A percentile compares a stretch with the other conserved stretches of the same genome.
Conservation (phyloP, 1,139 yeast genomes). For the Pneumocystis murina region DNA sequence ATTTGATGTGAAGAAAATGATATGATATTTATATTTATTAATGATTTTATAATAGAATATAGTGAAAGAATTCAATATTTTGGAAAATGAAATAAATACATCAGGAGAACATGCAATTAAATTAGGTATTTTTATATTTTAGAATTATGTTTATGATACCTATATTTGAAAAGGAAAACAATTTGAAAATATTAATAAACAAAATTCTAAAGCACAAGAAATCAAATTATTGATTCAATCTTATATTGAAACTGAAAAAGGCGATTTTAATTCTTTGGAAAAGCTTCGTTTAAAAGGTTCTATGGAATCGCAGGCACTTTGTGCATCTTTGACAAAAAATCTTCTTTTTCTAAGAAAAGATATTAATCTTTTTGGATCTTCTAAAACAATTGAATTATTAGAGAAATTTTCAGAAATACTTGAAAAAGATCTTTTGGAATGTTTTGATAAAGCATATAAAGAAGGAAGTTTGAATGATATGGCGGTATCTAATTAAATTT, state of each 20-base stretch:
- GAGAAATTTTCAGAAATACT: slow-evolving; percentile 61
- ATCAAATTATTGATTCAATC: slow-evolving; percentile 63
- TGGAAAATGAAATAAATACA: slow-evolving; percentile 7
- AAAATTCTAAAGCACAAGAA: slow-evolving; percentile 59
- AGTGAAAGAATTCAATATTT: slow-evolving; percentile 6
- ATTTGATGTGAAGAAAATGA: slow-evolving; percentile 5
- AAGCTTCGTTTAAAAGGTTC: slow-evolving; percentile 27
- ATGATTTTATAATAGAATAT: slow-evolving; percentile 1
- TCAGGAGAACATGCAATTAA: slow-evolving; percentile 9
- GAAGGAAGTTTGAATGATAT: slow-evolving; percentile 52
- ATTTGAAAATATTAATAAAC: slow-evolving; percentile 57
- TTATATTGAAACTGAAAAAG: slow-evolving; percentile 32
- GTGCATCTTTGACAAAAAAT: slow-evolving; percentile 57
- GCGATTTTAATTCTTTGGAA: slow-evolving; percentile 1
- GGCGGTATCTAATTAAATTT: slow-evolving; percentile 33
- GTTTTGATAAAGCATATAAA: slow-evolving; percentile 30
- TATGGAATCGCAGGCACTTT: slow-evolving; percentile 41
- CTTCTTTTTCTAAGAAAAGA: slow-evolving; percentile 50
- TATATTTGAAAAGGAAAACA: slow-evolving; percentile 65
- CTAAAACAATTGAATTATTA: slow-evolving; percentile 26
- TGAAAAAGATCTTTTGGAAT: slow-evolving; percentile 41
- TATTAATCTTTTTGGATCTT: slow-evolving; percentile 17
- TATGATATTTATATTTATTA: background rate
- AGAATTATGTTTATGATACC: slow-evolving; percentile 39
- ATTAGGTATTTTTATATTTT: slow-evolving; percentile 4